Evolutionary conservation across 495 filamentous ascomycete genomes (phyloP).

Genomic region (Lophiostoma macrostomum): DNA sequence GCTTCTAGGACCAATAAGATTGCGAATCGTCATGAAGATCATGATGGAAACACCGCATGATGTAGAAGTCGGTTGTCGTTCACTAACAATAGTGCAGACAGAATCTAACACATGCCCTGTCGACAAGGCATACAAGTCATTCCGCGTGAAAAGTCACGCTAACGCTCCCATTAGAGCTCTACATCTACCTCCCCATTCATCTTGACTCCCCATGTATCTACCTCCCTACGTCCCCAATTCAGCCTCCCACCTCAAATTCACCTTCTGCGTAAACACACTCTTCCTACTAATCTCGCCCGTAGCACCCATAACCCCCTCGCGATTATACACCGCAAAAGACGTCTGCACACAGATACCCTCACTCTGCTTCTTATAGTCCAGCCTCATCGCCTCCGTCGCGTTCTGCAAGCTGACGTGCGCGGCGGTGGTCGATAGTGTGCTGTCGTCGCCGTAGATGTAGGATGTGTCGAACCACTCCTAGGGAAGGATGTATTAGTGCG

Average conservation of each 20-base stretch:
- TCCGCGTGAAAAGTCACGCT: no score
- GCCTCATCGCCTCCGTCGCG: not conserved
- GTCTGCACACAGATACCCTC: slow-evolving; percentile 5
- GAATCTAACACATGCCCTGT: no score
- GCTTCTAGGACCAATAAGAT: no score
- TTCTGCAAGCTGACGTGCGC: not conserved
- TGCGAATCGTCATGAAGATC: no score
- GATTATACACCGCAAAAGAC: not conserved
- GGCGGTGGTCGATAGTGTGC: not conserved
- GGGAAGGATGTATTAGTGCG: not conserved
- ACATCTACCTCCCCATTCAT: no score
- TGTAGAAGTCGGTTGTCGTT: no score
- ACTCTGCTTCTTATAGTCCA: not conserved
- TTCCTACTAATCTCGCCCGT: not conserved
- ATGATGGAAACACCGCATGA: no score
- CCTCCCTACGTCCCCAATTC: no score
- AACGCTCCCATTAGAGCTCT: no score
- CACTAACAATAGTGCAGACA: no score
- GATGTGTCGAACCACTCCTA: slow-evolving; percentile 3
- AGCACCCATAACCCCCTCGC: not conserved
- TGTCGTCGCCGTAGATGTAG: not conserved
- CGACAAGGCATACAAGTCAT: no score
- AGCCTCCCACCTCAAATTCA: slow-evolving; percentile 4
- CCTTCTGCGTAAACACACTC: slow-evolving; percentile 1
- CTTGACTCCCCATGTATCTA: no score